phyloP scores from a whole-genome alignment of 2,329 filamentous ascomycete species.

The Alternaria dauci region DNA sequence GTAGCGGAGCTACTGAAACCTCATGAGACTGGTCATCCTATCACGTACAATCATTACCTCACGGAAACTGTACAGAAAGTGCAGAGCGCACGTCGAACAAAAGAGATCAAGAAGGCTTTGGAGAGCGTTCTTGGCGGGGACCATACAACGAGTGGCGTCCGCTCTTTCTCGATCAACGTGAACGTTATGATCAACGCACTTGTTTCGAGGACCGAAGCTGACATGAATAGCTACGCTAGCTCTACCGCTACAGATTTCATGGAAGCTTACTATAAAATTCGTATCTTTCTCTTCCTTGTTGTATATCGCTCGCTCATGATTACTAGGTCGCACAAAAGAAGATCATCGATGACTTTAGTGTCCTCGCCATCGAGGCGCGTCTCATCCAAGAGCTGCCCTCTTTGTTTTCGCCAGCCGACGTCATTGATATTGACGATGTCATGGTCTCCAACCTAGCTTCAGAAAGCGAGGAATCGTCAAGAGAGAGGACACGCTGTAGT shows the following conservation, averaged over 20 bases:
- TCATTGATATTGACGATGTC: constrained; percentile 27
- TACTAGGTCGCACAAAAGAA: constrained; percentile 53
- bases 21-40: constrained; percentile 29
- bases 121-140: constrained; percentile 14
- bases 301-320: neutral
- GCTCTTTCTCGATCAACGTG: too few species aligned
- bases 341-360: constrained; percentile 53
- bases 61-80: constrained; percentile 48
- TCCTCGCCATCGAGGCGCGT: constrained; percentile 50
- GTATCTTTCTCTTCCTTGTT: neutral
- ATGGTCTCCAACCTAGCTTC: constrained; percentile 22
- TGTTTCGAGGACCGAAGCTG: constrained; percentile 24
- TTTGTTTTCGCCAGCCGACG: constrained; percentile 39
- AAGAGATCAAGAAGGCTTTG: constrained; percentile 24
- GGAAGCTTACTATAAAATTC: constrained; percentile 41
- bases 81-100: constrained; percentile 21
- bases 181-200: too few species aligned
- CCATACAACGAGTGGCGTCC: too few species aligned
- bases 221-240: constrained; percentile 44
- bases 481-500: constrained; percentile 16
- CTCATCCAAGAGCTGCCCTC: constrained; percentile 40
- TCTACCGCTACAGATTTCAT: constrained; percentile 41
- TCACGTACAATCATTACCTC: constrained; percentile 53
- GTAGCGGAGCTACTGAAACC: constrained; percentile 24
- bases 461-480: constrained; percentile 24